Evolutionary conservation across 192 early-diverging fungal species (phyloP), one percentile per base, ranked within the genome.

Genomic region (Coemansia pectinata): DNA sequence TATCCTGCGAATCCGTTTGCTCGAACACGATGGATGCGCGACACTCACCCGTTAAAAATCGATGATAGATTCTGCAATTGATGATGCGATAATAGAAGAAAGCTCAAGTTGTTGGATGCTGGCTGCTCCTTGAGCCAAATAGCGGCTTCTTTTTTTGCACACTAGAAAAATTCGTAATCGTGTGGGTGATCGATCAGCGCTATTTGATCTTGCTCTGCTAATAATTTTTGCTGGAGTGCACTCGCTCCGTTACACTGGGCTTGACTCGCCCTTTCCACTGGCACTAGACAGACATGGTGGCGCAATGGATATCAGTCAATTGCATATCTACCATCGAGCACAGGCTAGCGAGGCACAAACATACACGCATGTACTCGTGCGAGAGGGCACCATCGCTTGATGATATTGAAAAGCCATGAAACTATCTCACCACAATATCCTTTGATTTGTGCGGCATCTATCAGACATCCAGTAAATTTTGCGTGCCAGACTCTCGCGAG

Each of bases 1-100:
- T 15, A 53, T 53, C 25, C 52, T 12, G 23, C 11, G 27, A 4
- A 53, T 53, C 52, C 25, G 52, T 29, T 29, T 25, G 9, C 25
- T 48, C 47, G 27, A 14, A n/a, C 12, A 5, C 52, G 15, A 58
- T 58, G 55, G 55, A 58, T 58, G 55, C 55, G 55, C 14, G 52
- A 33, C 27, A 58, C 55, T 58, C 55, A 58, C 55, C 29, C 29
- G 33, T 58, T 34, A 58, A 58, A 58, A 58, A 33, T 33, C 29
- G 29, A 58, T 33, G 15, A 58, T 58, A 23, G 55, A 58, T 58
- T 58, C 27, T 4, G 31, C 27, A 58, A 58, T 31, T 58, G 55
- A 58, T 31, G 55, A 58, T 58, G 55, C 55, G 55, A 58, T 31
- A 33, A 31, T 58, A 33, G 55, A 58, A 7, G 29, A 33, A 31